phyloP scores from a whole-genome alignment of 768 basidiomycete genomes.

The Cystofilobasidium bisporidii region DNA sequence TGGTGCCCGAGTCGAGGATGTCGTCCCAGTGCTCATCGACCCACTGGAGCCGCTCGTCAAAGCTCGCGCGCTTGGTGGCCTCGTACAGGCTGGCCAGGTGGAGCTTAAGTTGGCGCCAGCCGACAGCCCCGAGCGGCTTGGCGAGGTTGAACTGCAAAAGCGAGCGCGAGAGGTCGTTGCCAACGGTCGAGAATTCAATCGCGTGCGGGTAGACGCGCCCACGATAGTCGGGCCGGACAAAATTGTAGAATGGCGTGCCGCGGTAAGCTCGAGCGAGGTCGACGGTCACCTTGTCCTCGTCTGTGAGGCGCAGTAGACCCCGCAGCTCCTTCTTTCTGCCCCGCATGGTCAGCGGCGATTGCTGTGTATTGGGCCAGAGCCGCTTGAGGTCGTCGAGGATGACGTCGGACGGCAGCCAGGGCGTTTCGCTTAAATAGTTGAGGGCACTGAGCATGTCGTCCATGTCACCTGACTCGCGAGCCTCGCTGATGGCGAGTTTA shows the following conservation, averaged over 20 bases:
- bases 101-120: conserved; percentile 88
- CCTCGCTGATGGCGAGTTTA: conserved; percentile 76
- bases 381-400: conserved; percentile 65
- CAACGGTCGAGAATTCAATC: conserved; percentile 88
- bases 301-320: conserved; percentile 61
- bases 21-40: conserved; percentile 62
- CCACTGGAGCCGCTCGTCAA: conserved; percentile 81
- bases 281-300: conserved; percentile 55
- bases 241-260: conserved; percentile 71
- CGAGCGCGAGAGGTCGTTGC: conserved; percentile 79
- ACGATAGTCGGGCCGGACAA: conserved; percentile 95
- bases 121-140: conserved; percentile 69
- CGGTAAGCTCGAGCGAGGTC: conserved; percentile 83
- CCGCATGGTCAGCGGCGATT: neutral
- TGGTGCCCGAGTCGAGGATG: conserved; percentile 69
- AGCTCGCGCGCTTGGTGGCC: conserved; percentile 76
- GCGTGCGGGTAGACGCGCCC: conserved; percentile 95
- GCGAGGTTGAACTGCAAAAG: conserved; percentile 71
- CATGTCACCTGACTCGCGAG: conserved; percentile 61
- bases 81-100: conserved; percentile 89
- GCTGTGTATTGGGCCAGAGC: conserved; percentile 68
- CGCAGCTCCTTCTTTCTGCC: conserved; percentile 49
- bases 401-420: conserved; percentile 76
- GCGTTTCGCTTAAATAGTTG: conserved; percentile 78
- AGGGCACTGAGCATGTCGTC: conserved; percentile 80